Evolutionary conservation across 1,284 basidiomycete species (phyloP), one percentile per base, ranked within the genome.

Genomic region (Grifola frondosa): DNA sequence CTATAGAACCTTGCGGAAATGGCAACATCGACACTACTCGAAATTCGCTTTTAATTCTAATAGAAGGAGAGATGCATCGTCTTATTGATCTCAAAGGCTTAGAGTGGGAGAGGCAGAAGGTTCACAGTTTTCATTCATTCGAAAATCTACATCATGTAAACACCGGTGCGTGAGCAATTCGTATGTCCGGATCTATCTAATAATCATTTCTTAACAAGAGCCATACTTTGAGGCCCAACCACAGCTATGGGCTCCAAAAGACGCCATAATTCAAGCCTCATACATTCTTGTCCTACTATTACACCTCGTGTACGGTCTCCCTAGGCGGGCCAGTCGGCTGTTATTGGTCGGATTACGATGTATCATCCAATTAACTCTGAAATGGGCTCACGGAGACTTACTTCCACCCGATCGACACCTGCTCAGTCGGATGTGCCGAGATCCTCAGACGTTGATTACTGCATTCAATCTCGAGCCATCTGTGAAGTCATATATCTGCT

Each of bases 391-490:
- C 4, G 34, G 22, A n/a, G 22, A 22, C 3, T 20, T 36, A 5
- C 21, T 24, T 5, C 22, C 21, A 3, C 7, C 23, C 8, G 34
- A 36, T n/a, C 21, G 19, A 5, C 21, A 16, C 6, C 34, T 36
- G 5, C 34, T 36, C 21, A 1, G n/a, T n/a, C n/a, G n/a, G n/a
- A n/a, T n/a, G n/a, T n/a, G n/a, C n/a, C n/a, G n/a, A n/a, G n/a
- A 31, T 54, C 11, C 8, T 50, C 1, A 17, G 37, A 6, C 25
- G 34, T n/a, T n/a, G n/a, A n/a, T n/a, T n/a, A n/a, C n/a, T n/a
- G n/a, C n/a, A 3, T 46, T 51, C 25, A 26, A 51, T 23, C 39
- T 51, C 6, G 46, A 51, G 10, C 46, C 46, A 3, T 20, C 20
- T 15, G 42, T 37, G 2, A 32, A 21, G 10, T 12, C 41, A 1